Conservation (phyloP, 2,329 filamentous ascomycete genomes). For the Teratosphaeriaceae sp. region DNA sequence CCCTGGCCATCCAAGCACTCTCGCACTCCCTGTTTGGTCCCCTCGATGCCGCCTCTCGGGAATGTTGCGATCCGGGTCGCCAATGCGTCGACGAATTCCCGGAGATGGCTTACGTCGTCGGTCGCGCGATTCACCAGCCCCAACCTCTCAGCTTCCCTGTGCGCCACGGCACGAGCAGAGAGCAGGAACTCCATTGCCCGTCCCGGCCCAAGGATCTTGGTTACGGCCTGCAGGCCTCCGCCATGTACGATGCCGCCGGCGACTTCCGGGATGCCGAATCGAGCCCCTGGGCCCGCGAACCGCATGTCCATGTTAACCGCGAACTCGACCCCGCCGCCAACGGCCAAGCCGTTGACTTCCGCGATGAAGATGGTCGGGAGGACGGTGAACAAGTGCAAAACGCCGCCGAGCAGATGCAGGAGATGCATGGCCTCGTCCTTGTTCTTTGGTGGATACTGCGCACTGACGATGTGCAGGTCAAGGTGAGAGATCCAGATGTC, state of each 20-base stretch:
- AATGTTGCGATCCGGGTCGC: not conserved
- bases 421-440: not conserved
- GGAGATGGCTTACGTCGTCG: not conserved
- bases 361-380: constrained; percentile 15
- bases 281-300: constrained; percentile 15
- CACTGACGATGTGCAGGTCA: constrained; percentile 1
- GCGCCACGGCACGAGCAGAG: not conserved
- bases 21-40: not conserved
- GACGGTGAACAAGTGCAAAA: constrained; percentile 2
- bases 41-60: not conserved
- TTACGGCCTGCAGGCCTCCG: not conserved
- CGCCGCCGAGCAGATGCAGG: constrained; percentile 3
- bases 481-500: not conserved
- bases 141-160: not conserved
- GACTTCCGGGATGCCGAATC: constrained; percentile 10
- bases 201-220: not conserved
- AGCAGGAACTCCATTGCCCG: not conserved
- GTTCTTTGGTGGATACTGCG: constrained; percentile 2
- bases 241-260: constrained; percentile 10
- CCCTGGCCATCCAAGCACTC: not conserved
- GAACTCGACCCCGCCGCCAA: constrained; percentile 14
- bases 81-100: not conserved
- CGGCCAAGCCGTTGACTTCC: constrained; percentile 16
- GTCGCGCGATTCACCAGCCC: not conserved
- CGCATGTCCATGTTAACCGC: constrained; percentile 17